Conservation (phyloP, 2,329 filamentous ascomycete genomes). For the Verticillium dahliae region DNA sequence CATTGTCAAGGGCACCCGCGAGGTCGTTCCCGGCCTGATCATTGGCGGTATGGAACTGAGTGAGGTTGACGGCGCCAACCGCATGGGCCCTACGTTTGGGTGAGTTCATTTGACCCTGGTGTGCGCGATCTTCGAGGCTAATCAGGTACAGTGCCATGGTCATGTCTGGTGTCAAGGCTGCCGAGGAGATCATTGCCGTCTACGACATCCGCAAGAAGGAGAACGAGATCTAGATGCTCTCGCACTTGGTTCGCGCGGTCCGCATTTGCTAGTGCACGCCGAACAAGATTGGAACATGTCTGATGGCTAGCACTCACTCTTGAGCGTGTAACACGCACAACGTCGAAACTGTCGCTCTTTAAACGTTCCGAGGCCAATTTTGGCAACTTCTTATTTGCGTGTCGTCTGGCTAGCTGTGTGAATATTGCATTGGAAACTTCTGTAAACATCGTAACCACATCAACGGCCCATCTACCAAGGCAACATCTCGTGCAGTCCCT, state of each 20-base stretch:
- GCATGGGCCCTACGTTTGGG: constrained; percentile 56
- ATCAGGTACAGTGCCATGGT: constrained; percentile 74
- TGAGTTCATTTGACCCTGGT: not conserved
- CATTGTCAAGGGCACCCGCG: constrained; percentile 85
- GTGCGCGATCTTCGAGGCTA: not conserved
- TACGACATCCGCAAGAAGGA: constrained; percentile 73
- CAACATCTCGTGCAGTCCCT: not conserved
- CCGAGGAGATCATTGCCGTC: constrained; percentile 74
- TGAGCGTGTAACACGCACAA: not conserved
- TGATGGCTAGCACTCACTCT: not conserved
- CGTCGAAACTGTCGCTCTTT: not conserved
- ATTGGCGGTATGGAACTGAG: constrained; percentile 94
- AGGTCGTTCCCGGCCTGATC: constrained; percentile 81
- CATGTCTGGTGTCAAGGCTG: constrained; percentile 81
- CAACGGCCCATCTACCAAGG: not conserved
- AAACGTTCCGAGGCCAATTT: not conserved
- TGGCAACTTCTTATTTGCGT: too few relatives aligned
- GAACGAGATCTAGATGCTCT: constrained; percentile 49
- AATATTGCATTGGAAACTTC: too few relatives aligned
- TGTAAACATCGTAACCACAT: too few relatives aligned
- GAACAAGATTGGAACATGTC: not conserved
- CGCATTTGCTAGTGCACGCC: not conserved
- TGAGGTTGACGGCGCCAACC: constrained; percentile 84
- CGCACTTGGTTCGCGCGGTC: not conserved
- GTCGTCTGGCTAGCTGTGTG: too few relatives aligned